Evolutionary conservation across 805 yeast species (phyloP), one percentile per base, ranked within the genome.

Genomic region (Candida andamanensis): DNA sequence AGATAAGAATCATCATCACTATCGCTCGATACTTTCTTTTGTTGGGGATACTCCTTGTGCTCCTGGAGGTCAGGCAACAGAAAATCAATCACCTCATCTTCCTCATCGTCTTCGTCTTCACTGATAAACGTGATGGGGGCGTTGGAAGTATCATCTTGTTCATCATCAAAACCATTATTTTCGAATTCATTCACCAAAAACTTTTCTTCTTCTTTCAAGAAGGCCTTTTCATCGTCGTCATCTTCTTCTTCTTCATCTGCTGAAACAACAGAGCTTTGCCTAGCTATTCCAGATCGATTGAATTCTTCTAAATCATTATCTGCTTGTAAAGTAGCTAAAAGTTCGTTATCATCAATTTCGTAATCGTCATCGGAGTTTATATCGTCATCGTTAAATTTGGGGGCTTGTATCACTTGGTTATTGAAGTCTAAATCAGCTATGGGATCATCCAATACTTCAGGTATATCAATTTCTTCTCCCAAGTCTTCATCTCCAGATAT

Each of bases 1-100:
- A 84, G 60, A 46, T 81, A 78, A 4, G 82, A 68, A 47, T 82
- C 89, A 50, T 79, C 87, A 17, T 74, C 79, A 27, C 63, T 66
- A 30, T 58, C 52, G 26, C n/a, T 31, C 19, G 16, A 22, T n/a
- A 26, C 26, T 33, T 31, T 31, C 10, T 10, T 18, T 10, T 14
- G 15, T 5, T 24, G n/a, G n/a, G 17, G 10, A 5, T 26, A 14
- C 18, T 36, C 36, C n/a, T n/a, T n/a, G n/a, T n/a, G n/a, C n/a
- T n/a, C n/a, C n/a, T n/a, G n/a, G n/a, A n/a, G n/a, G 8, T 39
- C 43, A 4, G 65, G 60, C 13, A 45, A 48, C 26, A 52, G 52
- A 32, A 62, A 61, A 41, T 63, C 65, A 15, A 60, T 54, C 26
- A 64, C 50, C 33, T 64, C 69, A 17, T 52, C 56, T 9, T 59